Base-by-base conservation (phyloP, 2,329 filamentous ascomycete genomes). In the Cladosporium velox region DNA sequence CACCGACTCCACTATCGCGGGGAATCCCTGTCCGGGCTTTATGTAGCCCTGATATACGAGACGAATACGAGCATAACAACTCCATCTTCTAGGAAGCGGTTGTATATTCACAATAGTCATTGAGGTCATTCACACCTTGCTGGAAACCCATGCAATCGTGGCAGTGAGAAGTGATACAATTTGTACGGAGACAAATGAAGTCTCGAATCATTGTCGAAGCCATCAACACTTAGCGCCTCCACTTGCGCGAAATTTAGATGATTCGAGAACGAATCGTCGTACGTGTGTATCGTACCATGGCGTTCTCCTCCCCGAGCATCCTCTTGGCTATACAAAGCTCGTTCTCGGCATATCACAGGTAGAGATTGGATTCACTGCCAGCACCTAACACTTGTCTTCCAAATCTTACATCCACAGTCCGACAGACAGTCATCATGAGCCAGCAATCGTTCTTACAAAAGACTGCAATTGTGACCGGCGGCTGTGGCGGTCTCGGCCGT, bases 401-500 rank as follows among this genome's bases (percentile, higher is more conserved):
- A 11, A 47, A 21, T n/a, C 6, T 21, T n/a, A 21, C 7, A 2
- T 24, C 41, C n/a, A 11, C n/a, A 47, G 8, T 21, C 51, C 14
- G 8, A 24, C 34, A 47, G 10, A 4, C 41, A 47, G n/a, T 59
- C 65, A 57, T 7, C 35, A 65, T 65, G 64, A 52, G 35, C 32
- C 55, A 59, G 24, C 24, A 32, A 30, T 44, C 41, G 5, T 65
- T 55, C 67, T 65, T 44, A 12, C 67, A 71, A 32, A 78, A 76
- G 66, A 76, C 73, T 2, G 75, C 73, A 26, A 68, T 78, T 15
- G 70, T 78, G 15, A 77, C 76, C 0, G 77, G 77, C 10, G 75
- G 69, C 5, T 73, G 71, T 30, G 73, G 77, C 28, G 77, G 77
- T 8, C 68, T 77, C n/a, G 76, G 76, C 21, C 70, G 73, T 35